Base-by-base conservation (phyloP, 371 early-diverging fungal genomes). In the Circinella minor region DNA sequence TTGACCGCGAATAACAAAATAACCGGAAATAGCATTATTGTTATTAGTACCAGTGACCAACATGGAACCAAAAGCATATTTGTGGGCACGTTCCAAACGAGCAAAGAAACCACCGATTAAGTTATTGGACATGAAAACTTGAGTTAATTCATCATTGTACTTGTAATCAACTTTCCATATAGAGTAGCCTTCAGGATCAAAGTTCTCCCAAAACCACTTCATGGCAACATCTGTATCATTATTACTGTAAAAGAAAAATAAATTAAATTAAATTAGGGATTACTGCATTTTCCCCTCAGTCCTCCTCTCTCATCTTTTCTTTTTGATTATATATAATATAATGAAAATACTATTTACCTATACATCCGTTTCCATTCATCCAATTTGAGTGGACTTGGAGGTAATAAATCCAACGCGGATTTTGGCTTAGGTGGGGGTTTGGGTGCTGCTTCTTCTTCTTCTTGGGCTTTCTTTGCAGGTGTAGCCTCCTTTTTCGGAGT, bases 291-390 rank as follows among this genome's bases (percentile, higher is more conserved):
- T 27, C 27, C 2, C 27, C 27, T 27, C 27, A 1, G 27, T 27
- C 27, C 27, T 27, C 2, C 27, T 27, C 27, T 27, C 27, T 27
- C 27, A 27, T 27, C 27, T 27, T 27, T 27, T 43, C 43, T 9
- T 43, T 3, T 43, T 43, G 3, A 43, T 43, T 0, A 43, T 9
- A 43, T 43, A 43, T 9, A 9, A 43, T 3, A 3, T 43, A 43
- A 43, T 9, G 3, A 43, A 43, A 11, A 43, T 51, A 13, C 15
- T 1, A 13, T n/a, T 51, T 51, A 51, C 51, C 51, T 51, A 92
- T 97, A 97, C 87, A 94, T 90, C 67, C 97, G 92, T 91, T 97
- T 96, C 98, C 97, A 97, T 73, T 91, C 92, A 70, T 97, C 96
- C 68, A 96, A 75, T 74, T 84, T 78, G 84, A 97, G 90, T 72